These are phyloP conservation scores for Trichoderma gracile DNA, from an alignment of 2,329 filamentous ascomycete species.

Conservation along the genomic window DNA sequence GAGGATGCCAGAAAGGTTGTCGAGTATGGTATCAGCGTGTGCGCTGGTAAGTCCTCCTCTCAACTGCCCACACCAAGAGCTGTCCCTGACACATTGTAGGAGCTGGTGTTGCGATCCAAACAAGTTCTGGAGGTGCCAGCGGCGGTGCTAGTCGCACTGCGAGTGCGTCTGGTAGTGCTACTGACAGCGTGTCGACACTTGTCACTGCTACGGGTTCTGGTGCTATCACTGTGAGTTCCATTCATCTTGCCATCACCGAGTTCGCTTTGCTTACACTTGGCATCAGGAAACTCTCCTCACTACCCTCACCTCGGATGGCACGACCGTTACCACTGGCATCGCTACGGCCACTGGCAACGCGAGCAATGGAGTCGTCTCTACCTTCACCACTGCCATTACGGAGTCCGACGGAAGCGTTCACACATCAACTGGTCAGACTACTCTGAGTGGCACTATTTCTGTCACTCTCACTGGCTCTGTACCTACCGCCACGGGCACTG, in stretches of 20 bases:
- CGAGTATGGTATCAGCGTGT: slow-evolving; percentile 43
- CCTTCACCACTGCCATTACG: slow-evolving; percentile 32
- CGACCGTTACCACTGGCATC: slow-evolving; percentile 40
- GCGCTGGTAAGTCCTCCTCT: slow-evolving; percentile 38
- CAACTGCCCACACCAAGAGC: no score
- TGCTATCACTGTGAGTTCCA: slow-evolving; percentile 9
- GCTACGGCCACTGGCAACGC: slow-evolving; percentile 39
- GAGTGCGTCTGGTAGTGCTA: slow-evolving; percentile 9
- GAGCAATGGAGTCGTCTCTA: slow-evolving; percentile 29
- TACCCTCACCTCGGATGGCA: slow-evolving; percentile 40
- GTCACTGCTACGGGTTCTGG: not conserved
- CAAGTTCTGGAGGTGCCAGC: slow-evolving; percentile 1
- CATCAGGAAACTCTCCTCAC: slow-evolving; percentile 35
- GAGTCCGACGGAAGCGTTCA: slow-evolving; percentile 31
- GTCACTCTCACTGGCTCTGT: slow-evolving; percentile 26
- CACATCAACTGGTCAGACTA: slow-evolving; percentile 33
- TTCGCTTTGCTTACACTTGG: not conserved
- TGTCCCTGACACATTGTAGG: slow-evolving; percentile 31
- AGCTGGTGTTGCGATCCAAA: slow-evolving; percentile 40
- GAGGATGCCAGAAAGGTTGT: slow-evolving; percentile 42
- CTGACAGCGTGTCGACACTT: not conserved
- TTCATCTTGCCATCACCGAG: not conserved
- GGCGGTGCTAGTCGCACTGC: slow-evolving; percentile 8
- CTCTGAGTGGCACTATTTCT: slow-evolving; percentile 33
- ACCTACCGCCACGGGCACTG: slow-evolving; percentile 1